Evolutionary conservation across 495 filamentous ascomycete genomes (phyloP).

Genomic region (Aspergillus sclerotiicarbonarius): DNA sequence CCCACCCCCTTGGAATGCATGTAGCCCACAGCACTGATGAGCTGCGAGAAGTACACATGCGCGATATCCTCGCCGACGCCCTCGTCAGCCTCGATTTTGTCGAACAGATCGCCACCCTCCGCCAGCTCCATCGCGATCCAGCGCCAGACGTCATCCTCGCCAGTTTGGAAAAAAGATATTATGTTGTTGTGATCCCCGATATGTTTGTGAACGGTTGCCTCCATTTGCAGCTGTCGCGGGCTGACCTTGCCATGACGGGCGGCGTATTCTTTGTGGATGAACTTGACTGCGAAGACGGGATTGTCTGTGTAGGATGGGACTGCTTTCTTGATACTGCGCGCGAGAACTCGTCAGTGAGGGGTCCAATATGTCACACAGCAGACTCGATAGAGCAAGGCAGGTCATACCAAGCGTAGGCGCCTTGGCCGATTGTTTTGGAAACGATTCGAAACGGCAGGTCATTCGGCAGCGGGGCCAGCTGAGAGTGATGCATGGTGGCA

Average conservation of each 20-base stretch:
- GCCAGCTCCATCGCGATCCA: constrained; percentile 99
- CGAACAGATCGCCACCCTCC: constrained; percentile 94
- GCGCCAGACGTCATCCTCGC: constrained; percentile 85
- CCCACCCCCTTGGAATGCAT: constrained; percentile 92
- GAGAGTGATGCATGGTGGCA: constrained; percentile 65
- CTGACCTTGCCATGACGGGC: constrained; percentile 83
- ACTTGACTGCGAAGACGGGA: constrained; percentile 93
- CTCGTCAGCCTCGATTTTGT: constrained; percentile 97
- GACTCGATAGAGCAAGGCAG: background rate
- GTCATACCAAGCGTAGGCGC: constrained; percentile 93
- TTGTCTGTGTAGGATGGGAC: constrained; percentile 62
- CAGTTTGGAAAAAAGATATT: constrained; percentile 83
- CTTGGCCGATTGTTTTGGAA: constrained; percentile 92
- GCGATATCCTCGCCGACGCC: constrained; percentile 90
- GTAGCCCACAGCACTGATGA: constrained; percentile 85
- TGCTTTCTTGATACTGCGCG: constrained; percentile 86
- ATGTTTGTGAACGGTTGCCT: constrained; percentile 82
- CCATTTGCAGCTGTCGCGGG: constrained; percentile 81
- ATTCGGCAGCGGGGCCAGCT: constrained; percentile 79
- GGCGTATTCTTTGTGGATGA: constrained; percentile 96
- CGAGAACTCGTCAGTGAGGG: constrained; percentile 10
- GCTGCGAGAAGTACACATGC: constrained; percentile 92
- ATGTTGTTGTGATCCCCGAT: constrained; percentile 89
- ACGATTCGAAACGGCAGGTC: constrained; percentile 92
- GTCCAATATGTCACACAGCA: background rate